phyloP scores from a whole-genome alignment of 768 basidiomycete genomes.

The Zangia roseola region DNA sequence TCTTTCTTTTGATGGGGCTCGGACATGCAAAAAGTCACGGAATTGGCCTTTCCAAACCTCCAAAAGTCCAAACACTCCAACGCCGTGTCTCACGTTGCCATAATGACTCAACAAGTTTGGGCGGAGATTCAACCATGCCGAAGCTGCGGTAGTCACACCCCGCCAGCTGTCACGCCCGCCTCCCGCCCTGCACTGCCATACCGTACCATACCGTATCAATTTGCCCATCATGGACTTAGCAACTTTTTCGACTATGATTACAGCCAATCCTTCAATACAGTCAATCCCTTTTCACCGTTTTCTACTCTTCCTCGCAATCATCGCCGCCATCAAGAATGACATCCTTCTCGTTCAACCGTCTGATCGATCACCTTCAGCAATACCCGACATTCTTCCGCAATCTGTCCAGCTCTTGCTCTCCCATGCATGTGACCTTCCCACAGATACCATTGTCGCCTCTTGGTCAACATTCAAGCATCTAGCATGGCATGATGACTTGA shows the following conservation, averaged over 20 bases:
- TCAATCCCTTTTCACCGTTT: neutral
- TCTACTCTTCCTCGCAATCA: neutral
- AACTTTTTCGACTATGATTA: neutral
- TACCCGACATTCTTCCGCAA: neutral
- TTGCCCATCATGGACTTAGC: constrained; percentile 2
- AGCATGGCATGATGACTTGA: neutral
- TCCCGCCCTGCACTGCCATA: too few species aligned
- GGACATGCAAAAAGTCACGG: neutral
- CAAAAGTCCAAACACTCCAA: neutral
- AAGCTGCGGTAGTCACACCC: too few species aligned
- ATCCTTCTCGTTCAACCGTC: constrained; percentile 3
- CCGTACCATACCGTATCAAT: neutral
- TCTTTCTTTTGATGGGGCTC: too few species aligned
- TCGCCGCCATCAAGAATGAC: neutral
- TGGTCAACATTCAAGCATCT: constrained; percentile 2
- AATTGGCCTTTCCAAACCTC: neutral
- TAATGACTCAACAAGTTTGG: neutral
- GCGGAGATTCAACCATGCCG: neutral
- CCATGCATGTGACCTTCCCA: neutral
- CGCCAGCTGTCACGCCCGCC: neutral
- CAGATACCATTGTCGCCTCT: neutral
- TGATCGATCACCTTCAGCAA: neutral
- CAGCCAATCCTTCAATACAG: neutral
- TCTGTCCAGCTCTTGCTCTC: neutral
- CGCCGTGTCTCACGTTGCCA: too few species aligned